These are phyloP conservation scores for Eucalyptus guilfoylei DNA, from an alignment of 345 rosid genomes.

Conservation along the genomic window DNA sequence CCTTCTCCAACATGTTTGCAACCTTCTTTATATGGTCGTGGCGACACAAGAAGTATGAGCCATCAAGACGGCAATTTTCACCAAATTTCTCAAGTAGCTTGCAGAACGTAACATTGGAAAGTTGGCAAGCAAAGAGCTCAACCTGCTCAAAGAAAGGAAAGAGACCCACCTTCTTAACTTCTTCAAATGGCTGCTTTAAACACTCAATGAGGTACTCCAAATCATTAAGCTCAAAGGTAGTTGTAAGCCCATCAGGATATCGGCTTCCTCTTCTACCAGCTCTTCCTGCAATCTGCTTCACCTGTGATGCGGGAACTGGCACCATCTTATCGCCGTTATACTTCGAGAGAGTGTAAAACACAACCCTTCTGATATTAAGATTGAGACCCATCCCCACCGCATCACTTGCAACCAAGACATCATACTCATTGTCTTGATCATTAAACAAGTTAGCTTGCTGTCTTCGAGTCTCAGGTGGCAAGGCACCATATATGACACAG, in stretches of 20 bases:
- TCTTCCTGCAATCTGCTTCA: constrained; percentile 96
- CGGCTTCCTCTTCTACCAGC: constrained; percentile 92
- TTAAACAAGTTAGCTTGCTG: constrained; percentile 91
- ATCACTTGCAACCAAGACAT: constrained; percentile 95
- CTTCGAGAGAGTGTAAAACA: constrained; percentile 60
- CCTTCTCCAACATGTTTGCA: constrained; percentile 91
- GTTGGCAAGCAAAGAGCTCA: constrained; percentile 73
- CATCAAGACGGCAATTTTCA: constrained; percentile 74
- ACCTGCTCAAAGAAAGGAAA: constrained; percentile 95
- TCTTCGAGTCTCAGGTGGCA: constrained; percentile 92
- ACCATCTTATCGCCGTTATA: constrained; percentile 81
- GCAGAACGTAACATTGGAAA: constrained; percentile 38
- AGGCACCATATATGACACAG: constrained; percentile 91
- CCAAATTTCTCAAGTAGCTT: constrained; percentile 68
- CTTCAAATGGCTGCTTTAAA: constrained; percentile 78
- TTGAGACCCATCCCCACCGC: constrained; percentile 98
- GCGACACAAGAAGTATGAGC: constrained; percentile 71
- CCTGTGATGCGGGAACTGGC: constrained; percentile 78
- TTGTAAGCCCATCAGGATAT: constrained; percentile 85
- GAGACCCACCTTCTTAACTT: constrained; percentile 69
- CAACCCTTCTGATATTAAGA: constrained; percentile 86
- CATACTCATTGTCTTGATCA: constrained; percentile 76
- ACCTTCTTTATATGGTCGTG: constrained; percentile 88
- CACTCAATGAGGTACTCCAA: constrained; percentile 69
- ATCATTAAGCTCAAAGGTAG: constrained; percentile 65